Evolutionary conservation across 2,329 filamentous ascomycete species (phyloP).

Genomic region (Nannizzia gypsea): DNA sequence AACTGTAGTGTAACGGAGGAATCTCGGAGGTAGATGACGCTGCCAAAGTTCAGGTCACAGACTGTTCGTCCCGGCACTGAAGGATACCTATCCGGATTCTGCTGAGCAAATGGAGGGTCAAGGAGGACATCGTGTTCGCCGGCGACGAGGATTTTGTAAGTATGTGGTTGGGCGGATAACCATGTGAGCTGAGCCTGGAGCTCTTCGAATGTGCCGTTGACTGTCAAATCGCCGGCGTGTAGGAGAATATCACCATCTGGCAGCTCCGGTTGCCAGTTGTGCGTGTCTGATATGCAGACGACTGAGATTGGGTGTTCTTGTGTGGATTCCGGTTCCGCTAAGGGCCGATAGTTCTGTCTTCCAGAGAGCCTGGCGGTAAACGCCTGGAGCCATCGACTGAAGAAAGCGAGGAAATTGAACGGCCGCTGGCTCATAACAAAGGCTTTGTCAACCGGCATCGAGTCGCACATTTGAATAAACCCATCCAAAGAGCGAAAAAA

Average conservation of each 20-base stretch:
- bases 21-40: slow-evolving; percentile 16
- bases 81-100: slow-evolving; percentile 11
- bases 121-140: slow-evolving; percentile 37
- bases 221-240: slow-evolving; percentile 40
- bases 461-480: slow-evolving; percentile 2
- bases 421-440: neutral
- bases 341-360: neutral
- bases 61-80: slow-evolving; percentile 4
- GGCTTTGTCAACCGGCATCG: slow-evolving; percentile 3
- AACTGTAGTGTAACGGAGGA: slow-evolving; percentile 12
- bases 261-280: slow-evolving; percentile 28
- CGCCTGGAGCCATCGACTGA: slow-evolving; percentile 3
- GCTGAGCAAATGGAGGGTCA: slow-evolving; percentile 12
- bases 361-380: neutral
- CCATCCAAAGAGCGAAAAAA: slow-evolving; percentile 1
- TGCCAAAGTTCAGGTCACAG: slow-evolving; percentile 15
- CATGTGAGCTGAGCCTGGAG: slow-evolving; percentile 32
- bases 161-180: slow-evolving; percentile 31
- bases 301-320: slow-evolving; percentile 5
- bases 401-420: neutral
- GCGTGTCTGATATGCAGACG: slow-evolving; percentile 35
- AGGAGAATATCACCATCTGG: slow-evolving; percentile 37
- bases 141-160: slow-evolving; percentile 36
- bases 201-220: slow-evolving; percentile 34
- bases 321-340: neutral